Evolutionary conservation across 768 basidiomycete species (phyloP), one percentile per base, ranked within the genome.

Genomic region (Lentinus tigrinus): DNA sequence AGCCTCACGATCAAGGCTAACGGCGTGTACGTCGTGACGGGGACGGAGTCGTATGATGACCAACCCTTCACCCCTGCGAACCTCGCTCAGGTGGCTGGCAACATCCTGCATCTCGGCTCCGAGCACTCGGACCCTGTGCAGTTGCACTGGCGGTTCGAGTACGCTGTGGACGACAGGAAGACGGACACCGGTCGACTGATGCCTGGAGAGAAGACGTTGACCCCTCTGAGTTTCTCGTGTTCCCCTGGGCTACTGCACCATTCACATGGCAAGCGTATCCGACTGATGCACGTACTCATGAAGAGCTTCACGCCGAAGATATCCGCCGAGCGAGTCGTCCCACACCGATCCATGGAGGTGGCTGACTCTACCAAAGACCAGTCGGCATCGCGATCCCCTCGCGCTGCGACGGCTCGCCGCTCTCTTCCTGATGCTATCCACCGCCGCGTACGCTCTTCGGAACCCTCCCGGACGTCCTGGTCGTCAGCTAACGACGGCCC

Each of bases 141-240:
- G 56, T 72, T 91, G 17, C 73, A 74, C 23, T 94, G 93, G 93
- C 82, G 83, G 55, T 88, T 95, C 61, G 88, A 90, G 54, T 95
- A 95, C 68, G 66, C 85, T 31, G 88, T 95, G 10, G 81, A 82
- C 39, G 85, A 91, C 61, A 77, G 83, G 31, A 71, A 75, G 52
- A 72, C 73, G 23, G 77, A 81, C 23, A 69, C 69, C 7, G 47
- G 39, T 14, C 36, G 49, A 10, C 5, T 38, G 16, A 44, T 40
- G 2, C 46, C 48, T 42, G 89, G 88, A 16, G 93, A 93, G 72
- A 90, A 88, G 74, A 77, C 76, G 2, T 66, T 92, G 55, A 88
- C 84, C 1, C 91, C 91, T 3, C 70, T 93, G 23, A 81, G 81
- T 17, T 92, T 93, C 70, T 81, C 84, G 17, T 93, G 91, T 66